Evolutionary conservation across 345 rosid genomes (phyloP).

Genomic region (Stellera chamaejasme): DNA sequence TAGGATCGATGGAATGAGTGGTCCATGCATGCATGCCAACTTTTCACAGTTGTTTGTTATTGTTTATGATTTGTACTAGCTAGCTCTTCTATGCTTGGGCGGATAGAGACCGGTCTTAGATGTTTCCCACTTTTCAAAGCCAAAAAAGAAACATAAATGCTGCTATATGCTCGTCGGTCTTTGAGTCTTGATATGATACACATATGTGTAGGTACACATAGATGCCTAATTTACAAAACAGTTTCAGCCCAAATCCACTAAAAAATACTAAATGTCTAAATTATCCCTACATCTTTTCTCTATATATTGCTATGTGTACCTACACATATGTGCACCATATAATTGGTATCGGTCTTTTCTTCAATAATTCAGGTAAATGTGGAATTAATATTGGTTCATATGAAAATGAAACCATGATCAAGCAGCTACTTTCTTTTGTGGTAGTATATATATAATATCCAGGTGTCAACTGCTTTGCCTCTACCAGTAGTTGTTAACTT

Average conservation of each 20-base stretch:
- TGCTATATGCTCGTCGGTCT: conserved; percentile 15
- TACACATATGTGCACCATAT: no score
- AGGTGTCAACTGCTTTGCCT: neutral
- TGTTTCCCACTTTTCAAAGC: conserved; percentile 18
- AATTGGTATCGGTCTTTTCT: no score
- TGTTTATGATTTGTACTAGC: conserved; percentile 21
- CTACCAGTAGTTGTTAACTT: conserved; percentile 7
- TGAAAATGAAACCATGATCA: neutral
- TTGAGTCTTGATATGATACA: no score
- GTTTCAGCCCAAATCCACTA: no score
- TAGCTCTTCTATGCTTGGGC: conserved; percentile 31
- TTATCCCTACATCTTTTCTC: no score
- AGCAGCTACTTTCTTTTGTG: conserved; percentile 1
- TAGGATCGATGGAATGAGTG: conserved; percentile 25
- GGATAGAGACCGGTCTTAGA: conserved; percentile 33
- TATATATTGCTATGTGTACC: no score
- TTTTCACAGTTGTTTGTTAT: conserved; percentile 24
- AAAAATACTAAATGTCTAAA: no score
- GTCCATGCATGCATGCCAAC: conserved; percentile 30
- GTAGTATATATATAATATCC: conserved; percentile 2
- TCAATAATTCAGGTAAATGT: conserved; percentile 4
- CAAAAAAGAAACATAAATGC: neutral
- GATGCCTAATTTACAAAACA: no score
- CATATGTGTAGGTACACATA: no score
- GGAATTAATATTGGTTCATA: neutral